Percentiles rank a stretch among this genome's conserved stretches.
These are phyloP conservation scores for Penicillium frequentans DNA, from an alignment of 2,329 filamentous ascomycete species.

Conservation along the genomic window DNA sequence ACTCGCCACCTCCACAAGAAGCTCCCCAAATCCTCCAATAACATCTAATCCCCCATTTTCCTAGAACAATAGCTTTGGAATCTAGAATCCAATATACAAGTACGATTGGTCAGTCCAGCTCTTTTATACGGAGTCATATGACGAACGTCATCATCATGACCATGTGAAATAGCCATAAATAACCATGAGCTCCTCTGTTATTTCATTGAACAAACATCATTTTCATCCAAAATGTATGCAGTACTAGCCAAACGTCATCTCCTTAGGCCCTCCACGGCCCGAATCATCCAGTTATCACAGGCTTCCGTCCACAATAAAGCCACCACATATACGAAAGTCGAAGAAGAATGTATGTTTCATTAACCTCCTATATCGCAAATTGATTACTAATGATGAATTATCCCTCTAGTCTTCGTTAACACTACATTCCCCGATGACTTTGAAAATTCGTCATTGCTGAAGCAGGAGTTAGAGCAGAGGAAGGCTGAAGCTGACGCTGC, in stretches of 20 bases:
- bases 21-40: slow-evolving; percentile 6
- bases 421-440: slow-evolving; percentile 17
- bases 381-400: neutral
- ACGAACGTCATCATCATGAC: slow-evolving; percentile 15
- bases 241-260: slow-evolving; percentile 12
- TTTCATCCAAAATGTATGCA: slow-evolving; percentile 6
- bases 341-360: slow-evolving; percentile 10
- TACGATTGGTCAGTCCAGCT: neutral
- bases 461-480: slow-evolving; percentile 5
- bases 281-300: slow-evolving; percentile 2
- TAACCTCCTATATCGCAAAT: too few relatives aligned
- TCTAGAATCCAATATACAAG: neutral
- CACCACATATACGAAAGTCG: neutral
- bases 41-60: neutral
- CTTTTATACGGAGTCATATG: slow-evolving; percentile 3
- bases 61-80: neutral
- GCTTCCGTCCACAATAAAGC: slow-evolving; percentile 12
- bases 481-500: neutral
- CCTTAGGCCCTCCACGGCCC: slow-evolving; percentile 4
- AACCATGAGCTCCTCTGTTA: neutral
- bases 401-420: slow-evolving; percentile 5
- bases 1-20: slow-evolving; percentile 13
- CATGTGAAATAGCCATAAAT: neutral
- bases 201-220: neutral
- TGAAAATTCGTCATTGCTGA: slow-evolving; percentile 7